Evolutionary conservation across 352 stramenopile species (phyloP).

Genomic region (Phytophthora pisi): DNA sequence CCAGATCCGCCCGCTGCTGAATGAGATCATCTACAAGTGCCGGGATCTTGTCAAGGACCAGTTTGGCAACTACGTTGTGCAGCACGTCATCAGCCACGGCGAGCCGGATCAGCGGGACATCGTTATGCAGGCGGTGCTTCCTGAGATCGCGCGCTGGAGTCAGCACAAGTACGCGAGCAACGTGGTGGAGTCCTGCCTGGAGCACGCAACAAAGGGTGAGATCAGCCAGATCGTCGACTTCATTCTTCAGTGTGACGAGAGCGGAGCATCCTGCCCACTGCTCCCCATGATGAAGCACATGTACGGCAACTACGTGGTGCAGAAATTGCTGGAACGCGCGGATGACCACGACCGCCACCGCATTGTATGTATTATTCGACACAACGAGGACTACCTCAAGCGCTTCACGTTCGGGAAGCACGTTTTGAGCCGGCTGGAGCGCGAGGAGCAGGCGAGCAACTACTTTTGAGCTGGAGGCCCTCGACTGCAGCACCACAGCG

Average conservation of each 20-base stretch:
- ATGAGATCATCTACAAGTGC: conserved; percentile 93
- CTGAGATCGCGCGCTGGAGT: conserved; percentile 90
- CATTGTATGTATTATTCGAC: conserved; percentile 91
- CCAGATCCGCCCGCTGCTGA: conserved; percentile 93
- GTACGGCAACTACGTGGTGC: conserved; percentile 97
- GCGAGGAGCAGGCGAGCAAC: conserved; percentile 34
- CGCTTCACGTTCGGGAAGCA: conserved; percentile 94
- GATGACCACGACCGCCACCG: conserved; percentile 83
- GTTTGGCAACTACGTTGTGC: conserved; percentile 99
- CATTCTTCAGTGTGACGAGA: conserved; percentile 80
- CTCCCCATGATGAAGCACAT: conserved; percentile 96
- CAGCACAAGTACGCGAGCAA: conserved; percentile 97
- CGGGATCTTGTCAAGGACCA: conserved; percentile 94
- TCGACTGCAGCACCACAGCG: conserved; percentile 12
- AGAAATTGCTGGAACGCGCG: conserved; percentile 95
- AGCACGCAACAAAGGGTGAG: conserved; percentile 86
- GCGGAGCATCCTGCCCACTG: conserved; percentile 72
- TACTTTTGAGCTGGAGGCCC: conserved; percentile 38
- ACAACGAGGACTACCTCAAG: conserved; percentile 92
- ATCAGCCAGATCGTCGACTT: conserved; percentile 81
- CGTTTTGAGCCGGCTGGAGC: conserved; percentile 77
- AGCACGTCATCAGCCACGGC: conserved; percentile 97
- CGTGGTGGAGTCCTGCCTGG: conserved; percentile 95
- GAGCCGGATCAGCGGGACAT: conserved; percentile 77
- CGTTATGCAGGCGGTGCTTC: conserved; percentile 87